phyloP scores from a whole-genome alignment of 2,329 filamentous ascomycete species.

The Lasiodiplodia sp. region DNA sequence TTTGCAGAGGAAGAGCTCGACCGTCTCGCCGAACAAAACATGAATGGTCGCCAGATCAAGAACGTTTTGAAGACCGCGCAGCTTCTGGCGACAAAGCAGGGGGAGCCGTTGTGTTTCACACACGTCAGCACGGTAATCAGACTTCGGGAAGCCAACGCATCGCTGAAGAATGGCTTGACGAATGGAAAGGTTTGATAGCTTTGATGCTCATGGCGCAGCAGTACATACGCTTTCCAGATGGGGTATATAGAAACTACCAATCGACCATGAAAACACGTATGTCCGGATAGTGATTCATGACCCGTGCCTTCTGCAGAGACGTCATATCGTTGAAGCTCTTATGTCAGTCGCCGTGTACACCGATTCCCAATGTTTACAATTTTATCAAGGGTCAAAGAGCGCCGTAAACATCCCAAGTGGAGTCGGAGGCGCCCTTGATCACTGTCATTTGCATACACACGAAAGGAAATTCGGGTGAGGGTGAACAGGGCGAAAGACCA shows the following conservation, averaged over 20 bases:
- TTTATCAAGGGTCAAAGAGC: not conserved
- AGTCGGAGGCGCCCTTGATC: not conserved
- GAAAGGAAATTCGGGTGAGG: too few species aligned
- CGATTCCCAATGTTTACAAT: too few species aligned
- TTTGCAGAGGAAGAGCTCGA: conserved; percentile 30
- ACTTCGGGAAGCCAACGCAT: conserved; percentile 27
- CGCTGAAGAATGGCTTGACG: conserved; percentile 14
- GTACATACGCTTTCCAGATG: not conserved
- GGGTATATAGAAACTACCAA: not conserved
- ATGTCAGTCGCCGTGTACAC: too few species aligned
- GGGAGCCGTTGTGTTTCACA: conserved; percentile 29
- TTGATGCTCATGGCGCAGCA: not conserved
- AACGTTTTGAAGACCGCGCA: conserved; percentile 35
- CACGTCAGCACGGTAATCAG: conserved; percentile 33
- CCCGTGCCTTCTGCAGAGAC: too few species aligned
- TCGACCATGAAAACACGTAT: not conserved
- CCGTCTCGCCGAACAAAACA: conserved; percentile 26
- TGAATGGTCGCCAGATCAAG: conserved; percentile 37
- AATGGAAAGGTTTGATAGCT: not conserved
- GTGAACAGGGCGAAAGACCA: too few species aligned
- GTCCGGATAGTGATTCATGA: not conserved
- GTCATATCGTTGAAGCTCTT: too few species aligned
- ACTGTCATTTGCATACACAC: not conserved
- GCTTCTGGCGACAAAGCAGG: conserved; percentile 33
- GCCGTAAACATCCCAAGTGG: not conserved